Conservation (phyloP, 1,284 basidiomycete genomes). For the Pseudomicrostroma phylloplanum region DNA sequence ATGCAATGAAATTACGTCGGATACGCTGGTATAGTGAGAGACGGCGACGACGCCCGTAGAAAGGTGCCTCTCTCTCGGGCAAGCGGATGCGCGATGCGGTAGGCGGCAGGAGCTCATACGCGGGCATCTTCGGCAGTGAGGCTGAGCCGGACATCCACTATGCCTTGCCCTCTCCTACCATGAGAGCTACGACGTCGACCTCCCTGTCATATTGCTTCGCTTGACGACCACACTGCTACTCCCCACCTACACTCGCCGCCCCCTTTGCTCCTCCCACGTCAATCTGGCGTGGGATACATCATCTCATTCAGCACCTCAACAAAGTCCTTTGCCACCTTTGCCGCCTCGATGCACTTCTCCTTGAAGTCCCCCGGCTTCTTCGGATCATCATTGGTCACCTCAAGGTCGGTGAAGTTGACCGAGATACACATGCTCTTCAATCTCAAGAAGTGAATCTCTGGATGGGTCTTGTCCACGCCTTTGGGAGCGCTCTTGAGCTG, state of each 20-base stretch:
- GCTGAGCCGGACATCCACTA: too few species aligned
- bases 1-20: too few species aligned
- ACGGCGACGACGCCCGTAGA: too few species aligned
- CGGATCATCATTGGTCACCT: not conserved
- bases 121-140: too few species aligned
- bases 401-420: not conserved
- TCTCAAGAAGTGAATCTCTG: not conserved
- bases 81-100: too few species aligned
- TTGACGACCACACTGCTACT: not conserved
- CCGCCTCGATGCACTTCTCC: not conserved
- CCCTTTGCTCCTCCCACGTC: not conserved
- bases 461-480: slow-evolving; percentile 5
- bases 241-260: too few species aligned
- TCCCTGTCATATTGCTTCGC: not conserved
- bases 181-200: not conserved
- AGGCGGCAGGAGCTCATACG: too few species aligned
- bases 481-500: slow-evolving; percentile 6
- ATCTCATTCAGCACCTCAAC: slow-evolving; percentile 4
- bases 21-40: too few species aligned
- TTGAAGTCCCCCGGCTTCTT: not conserved
- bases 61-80: too few species aligned
- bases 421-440: slow-evolving; percentile 1
- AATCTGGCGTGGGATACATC: not conserved
- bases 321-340: slow-evolving; percentile 4
- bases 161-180: not conserved